Evolutionary conservation across 148 eudicot species (phyloP).

Genomic region (Chenopodium suecicum): DNA sequence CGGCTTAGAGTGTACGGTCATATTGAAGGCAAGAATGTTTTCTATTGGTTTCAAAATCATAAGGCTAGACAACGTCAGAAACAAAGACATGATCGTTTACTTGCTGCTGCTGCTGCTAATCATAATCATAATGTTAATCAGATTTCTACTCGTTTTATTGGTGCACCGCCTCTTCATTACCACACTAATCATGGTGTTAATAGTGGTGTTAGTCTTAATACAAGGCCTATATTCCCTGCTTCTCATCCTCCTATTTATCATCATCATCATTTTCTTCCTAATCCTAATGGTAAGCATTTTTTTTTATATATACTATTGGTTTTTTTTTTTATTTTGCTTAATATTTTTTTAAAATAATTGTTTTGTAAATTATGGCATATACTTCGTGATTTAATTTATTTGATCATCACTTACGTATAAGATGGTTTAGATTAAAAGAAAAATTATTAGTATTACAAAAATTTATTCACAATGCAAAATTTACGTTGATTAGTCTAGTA

Average conservation of each 20-base stretch:
- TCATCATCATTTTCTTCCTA: conserved; percentile 23
- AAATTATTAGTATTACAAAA: too few species aligned
- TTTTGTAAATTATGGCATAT: too few species aligned
- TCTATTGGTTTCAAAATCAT: conserved; percentile 97
- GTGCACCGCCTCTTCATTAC: conserved; percentile 3
- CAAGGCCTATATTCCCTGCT: not conserved
- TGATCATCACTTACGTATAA: too few species aligned
- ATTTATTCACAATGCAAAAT: too few species aligned
- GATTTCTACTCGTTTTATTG: not conserved
- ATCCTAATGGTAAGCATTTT: conserved; percentile 22
- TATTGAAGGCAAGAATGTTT: conserved; percentile 92
- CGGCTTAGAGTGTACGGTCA: conserved; percentile 59
- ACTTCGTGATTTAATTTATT: too few species aligned
- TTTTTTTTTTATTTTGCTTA: too few species aligned
- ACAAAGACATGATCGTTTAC: conserved; percentile 53
- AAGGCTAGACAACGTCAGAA: conserved; percentile 93
- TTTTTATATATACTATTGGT: not conserved
- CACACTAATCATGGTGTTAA: conserved; percentile 28
- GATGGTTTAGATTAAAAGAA: too few species aligned
- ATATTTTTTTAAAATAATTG: too few species aligned
- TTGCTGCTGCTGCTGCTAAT: conserved; percentile 18
- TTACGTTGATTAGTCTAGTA: too few species aligned
- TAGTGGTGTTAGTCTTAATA: not conserved
- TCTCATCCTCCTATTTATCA: not conserved
- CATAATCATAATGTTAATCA: conserved; percentile 16